Base-by-base conservation (phyloP, 306 rosid species). In the Prunus mume region DNA sequence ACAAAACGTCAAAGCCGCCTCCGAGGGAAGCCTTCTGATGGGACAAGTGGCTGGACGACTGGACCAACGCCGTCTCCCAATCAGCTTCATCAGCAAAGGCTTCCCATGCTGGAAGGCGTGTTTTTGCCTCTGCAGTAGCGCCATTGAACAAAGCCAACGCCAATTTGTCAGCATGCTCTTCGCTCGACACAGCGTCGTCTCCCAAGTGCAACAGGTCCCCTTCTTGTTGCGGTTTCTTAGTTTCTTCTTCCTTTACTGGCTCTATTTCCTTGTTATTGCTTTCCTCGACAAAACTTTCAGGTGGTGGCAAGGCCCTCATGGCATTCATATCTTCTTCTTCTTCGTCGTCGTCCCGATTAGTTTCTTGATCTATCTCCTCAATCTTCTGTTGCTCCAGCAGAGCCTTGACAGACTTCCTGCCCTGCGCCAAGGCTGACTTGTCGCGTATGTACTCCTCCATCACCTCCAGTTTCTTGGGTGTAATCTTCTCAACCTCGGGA, bases 91-190 rank as follows among this genome's bases (percentile, higher is more conserved):
- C 91, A 9, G 34, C 10, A 63, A 96, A 96, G 11, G 93, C 93
- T 61, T 92, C 86, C 98, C 99, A 96, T 24, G 87, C 74, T 1
- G 79, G 77, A 3, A 72, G 54, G 28, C 73, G 73, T 15, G 73
- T 50, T 54, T 63, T 5, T 14, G 55, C 50, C 2, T 27, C 3
- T 46, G 57, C 17, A 17, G 70, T 10, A 28, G 77, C 15, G 2
- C 96, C 87, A 55, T 96, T 93, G 76, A 96, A 96, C 65, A 96
- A 87, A 34, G 98, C 99, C 38, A 91, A 77, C 7, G 93, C 93
- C 68, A 96, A 50, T 66, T 83, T 80, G 19, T 88, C 81, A 0
- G 81, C 93, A 11, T 84, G 85, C 12, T 84, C 77, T 75, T 87
- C 89, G 65, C 41, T 54, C 2, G 82, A 75, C 56, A 65, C 64